Percentiles rank a stretch among this genome's conserved stretches.
phyloP scores from a whole-genome alignment of 306 rosid species.

The Cyclanthera cordifolia region DNA sequence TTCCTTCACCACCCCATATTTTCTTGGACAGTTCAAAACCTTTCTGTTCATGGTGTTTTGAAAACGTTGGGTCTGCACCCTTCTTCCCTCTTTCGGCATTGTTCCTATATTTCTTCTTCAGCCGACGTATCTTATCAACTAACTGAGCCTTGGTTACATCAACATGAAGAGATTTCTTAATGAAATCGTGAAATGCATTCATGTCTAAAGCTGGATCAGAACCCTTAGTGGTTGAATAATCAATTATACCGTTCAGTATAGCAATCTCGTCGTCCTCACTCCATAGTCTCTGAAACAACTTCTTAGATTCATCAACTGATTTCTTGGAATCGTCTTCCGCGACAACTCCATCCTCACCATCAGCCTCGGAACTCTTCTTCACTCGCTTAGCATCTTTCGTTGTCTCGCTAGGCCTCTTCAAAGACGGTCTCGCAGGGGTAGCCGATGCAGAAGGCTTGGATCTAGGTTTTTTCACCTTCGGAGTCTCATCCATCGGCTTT shows the following conservation, averaged over 20 bases:
- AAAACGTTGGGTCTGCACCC: constrained; percentile 15
- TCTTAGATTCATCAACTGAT: constrained; percentile 28
- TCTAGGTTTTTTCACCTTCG: constrained; percentile 28
- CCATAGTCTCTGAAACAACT: constrained; percentile 42
- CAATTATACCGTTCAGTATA: constrained; percentile 32
- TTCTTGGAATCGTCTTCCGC: constrained; percentile 32
- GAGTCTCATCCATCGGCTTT: constrained; percentile 42
- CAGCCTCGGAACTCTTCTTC: constrained; percentile 27
- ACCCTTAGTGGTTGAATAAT: constrained; percentile 24
- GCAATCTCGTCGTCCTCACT: constrained; percentile 44
- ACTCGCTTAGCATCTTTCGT: constrained; percentile 24
- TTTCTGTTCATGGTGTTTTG: constrained; percentile 31
- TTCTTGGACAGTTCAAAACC: constrained; percentile 37
- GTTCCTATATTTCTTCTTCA: constrained; percentile 43
- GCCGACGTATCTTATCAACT: constrained; percentile 35
- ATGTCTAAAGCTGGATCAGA: constrained; percentile 20
- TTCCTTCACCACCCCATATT: constrained; percentile 35
- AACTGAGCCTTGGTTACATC: constrained; percentile 32
- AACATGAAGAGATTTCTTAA: constrained; percentile 31
- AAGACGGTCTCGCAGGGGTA: constrained; percentile 17
- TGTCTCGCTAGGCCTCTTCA: constrained; percentile 26
- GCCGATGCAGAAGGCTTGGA: constrained; percentile 20
- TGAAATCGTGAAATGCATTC: constrained; percentile 29
- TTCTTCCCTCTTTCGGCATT: constrained; percentile 20
- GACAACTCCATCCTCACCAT: not conserved